Base-by-base conservation (phyloP, 2,329 filamentous ascomycete species). In the Colletotrichum coccodes region DNA sequence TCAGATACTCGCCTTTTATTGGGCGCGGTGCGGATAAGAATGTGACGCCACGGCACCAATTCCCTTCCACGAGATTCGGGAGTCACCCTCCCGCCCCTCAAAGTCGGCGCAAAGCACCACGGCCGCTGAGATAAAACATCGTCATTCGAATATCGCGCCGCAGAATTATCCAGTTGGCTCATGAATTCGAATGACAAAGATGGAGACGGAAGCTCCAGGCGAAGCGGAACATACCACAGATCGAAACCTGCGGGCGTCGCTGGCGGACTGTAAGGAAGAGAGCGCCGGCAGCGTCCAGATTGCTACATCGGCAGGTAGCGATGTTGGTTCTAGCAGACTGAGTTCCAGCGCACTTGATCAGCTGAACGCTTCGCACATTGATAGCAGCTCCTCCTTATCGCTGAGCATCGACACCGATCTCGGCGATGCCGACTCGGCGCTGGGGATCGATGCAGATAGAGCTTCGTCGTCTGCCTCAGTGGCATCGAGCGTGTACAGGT, bases 401-500 rank as follows among this genome's bases (percentile, higher is more conserved):
- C 42, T 63, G 1, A 67, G 64, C 50, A 52, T 68, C 16, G 61
- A 68, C 28, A 53, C 61, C 9, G 65, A 64, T 9, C 38, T 52
- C 3, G 60, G 60, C 30, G 65, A 68, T 28, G 53, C 53, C 54
- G 61, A 65, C 30, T 68, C 65, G 38, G 65, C 65, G 16, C 21
- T 65, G 18, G 53, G 60, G 9, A 23, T 68, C 32, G 65, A 68
- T 3, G 46, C 3, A 0, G 60, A 30, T 6, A 36, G 46, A 18
- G 59, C 50, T 8, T 68, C 61, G 11, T 65, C 65, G 9, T 64
- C 60, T 2, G 65, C 61, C 28, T 65, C 65, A 3, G 65, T 65
- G 4, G 47, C 53, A 8, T 68, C 65, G 21, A 68, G 60, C 23
- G 18, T 68, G 18, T 68, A 68, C 18, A 16, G 34, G 2, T 68